Percentiles rank a stretch among this genome's conserved stretches.
phyloP scores from a whole-genome alignment of 1,284 basidiomycete species.

The Sanghuangporus baumii region DNA sequence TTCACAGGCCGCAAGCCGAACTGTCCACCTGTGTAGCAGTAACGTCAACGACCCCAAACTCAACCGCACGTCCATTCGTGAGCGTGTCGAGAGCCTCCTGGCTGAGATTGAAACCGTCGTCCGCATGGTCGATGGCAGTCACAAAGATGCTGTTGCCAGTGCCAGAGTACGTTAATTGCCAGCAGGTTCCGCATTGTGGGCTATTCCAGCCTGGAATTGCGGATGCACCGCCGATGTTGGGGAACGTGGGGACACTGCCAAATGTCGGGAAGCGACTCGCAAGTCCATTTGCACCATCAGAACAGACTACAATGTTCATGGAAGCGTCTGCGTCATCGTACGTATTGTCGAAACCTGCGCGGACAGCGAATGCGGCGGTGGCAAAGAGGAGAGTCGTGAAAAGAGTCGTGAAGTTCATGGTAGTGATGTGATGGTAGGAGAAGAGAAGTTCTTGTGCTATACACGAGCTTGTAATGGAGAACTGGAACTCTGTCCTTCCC shows the following conservation, averaged over 20 bases:
- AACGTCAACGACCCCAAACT: conserved; percentile 17
- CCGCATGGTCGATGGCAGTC: conserved; percentile 36
- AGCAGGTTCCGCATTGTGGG: conserved; percentile 43
- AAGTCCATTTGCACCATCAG: conserved; percentile 45
- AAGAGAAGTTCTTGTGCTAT: no score
- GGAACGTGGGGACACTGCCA: conserved; percentile 35
- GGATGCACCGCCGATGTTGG: conserved; percentile 38
- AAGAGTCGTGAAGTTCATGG: conserved; percentile 14
- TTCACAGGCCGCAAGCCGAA: background rate
- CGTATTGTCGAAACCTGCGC: conserved; percentile 35
- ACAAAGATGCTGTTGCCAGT: conserved; percentile 31
- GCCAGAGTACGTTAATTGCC: conserved; percentile 35
- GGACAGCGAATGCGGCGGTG: conserved; percentile 25
- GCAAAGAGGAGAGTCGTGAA: conserved; percentile 6
- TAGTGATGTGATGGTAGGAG: background rate
- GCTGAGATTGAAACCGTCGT: conserved; percentile 35
- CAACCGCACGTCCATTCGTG: conserved; percentile 17
- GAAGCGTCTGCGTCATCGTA: conserved; percentile 36
- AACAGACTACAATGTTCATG: conserved; percentile 41
- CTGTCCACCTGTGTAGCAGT: background rate
- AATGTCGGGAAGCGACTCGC: conserved; percentile 33
- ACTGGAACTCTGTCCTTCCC: background rate
- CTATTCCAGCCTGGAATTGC: conserved; percentile 41
- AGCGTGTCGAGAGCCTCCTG: conserved; percentile 19
- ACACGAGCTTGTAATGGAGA: no score